A percentile compares a stretch with the other conserved stretches of the same genome.
These are phyloP conservation scores for Allium fistulosum DNA, from an alignment of 106 monocot species.

Conservation along the genomic window DNA sequence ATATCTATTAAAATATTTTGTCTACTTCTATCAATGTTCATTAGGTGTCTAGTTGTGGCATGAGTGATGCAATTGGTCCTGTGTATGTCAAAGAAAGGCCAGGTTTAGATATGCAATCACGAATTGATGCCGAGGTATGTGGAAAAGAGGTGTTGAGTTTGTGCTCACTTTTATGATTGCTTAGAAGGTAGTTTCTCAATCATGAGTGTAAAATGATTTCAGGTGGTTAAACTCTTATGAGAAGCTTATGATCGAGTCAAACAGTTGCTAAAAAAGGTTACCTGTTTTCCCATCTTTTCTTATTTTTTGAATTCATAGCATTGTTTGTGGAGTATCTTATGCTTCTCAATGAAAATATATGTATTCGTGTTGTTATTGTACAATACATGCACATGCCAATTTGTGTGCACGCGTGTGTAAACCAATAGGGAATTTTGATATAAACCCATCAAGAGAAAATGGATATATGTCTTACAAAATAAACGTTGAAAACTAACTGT, in stretches of 20 bases:
- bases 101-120: conserved; percentile 91
- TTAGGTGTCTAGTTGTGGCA: conserved; percentile 94
- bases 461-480: too few species aligned
- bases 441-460: too few species aligned
- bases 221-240: conserved; percentile 89
- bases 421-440: too few species aligned
- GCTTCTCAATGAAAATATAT: neutral
- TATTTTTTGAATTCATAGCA: neutral
- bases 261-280: conserved; percentile 71
- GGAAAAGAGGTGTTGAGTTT: neutral
- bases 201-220: conserved; percentile 7
- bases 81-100: conserved; percentile 80
- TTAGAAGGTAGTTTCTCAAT: conserved; percentile 1
- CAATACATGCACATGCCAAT: too few species aligned
- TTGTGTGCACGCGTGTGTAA: too few species aligned
- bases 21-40: neutral
- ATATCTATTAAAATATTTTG: neutral
- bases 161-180: neutral
- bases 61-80: conserved; percentile 91
- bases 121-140: conserved; percentile 95
- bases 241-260: conserved; percentile 95
- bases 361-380: neutral
- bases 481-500: too few species aligned
- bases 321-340: neutral
- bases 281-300: conserved; percentile 7